A percentile compares a stretch with the other conserved stretches of the same genome.
Evolutionary conservation across 106 monocot species (phyloP).

Genomic region (Amphibolis antarctica): DNA sequence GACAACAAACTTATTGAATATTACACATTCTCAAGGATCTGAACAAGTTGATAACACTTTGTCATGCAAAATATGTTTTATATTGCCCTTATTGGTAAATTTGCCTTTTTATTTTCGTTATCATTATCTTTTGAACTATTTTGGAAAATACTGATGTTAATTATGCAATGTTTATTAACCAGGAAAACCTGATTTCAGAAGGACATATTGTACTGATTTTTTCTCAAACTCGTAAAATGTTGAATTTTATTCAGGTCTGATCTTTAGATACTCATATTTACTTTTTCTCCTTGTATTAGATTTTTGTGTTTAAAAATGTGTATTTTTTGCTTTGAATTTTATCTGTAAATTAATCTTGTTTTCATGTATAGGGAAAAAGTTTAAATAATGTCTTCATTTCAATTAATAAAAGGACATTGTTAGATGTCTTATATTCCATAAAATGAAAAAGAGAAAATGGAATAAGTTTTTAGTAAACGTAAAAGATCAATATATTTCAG

Average conservation of each 20-base stretch:
- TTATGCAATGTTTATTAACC: constrained; percentile 11
- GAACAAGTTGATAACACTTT: constrained; percentile 39
- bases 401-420: too few species aligned
- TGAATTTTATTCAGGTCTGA: constrained; percentile 77
- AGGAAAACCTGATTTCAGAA: constrained; percentile 70
- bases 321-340: not conserved
- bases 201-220: constrained; percentile 76
- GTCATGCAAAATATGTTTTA: constrained; percentile 85
- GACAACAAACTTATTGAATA: constrained; percentile 56
- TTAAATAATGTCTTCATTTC: too few species aligned
- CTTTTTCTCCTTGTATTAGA: not conserved
- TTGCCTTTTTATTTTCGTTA: constrained; percentile 1
- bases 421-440: too few species aligned
- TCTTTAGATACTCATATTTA: not conserved
- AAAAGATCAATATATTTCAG: too few species aligned
- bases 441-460: too few species aligned
- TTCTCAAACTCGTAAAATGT: constrained; percentile 99
- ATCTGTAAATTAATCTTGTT: too few species aligned
- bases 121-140: not conserved
- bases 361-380: too few species aligned
- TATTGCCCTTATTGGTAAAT: constrained; percentile 71
- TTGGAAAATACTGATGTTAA: not conserved
- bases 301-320: too few species aligned
- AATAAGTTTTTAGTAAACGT: too few species aligned
- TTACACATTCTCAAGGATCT: constrained; percentile 21